phyloP scores from a whole-genome alignment of 169 alveolate genomes.

The Eimeria brunetti region DNA sequence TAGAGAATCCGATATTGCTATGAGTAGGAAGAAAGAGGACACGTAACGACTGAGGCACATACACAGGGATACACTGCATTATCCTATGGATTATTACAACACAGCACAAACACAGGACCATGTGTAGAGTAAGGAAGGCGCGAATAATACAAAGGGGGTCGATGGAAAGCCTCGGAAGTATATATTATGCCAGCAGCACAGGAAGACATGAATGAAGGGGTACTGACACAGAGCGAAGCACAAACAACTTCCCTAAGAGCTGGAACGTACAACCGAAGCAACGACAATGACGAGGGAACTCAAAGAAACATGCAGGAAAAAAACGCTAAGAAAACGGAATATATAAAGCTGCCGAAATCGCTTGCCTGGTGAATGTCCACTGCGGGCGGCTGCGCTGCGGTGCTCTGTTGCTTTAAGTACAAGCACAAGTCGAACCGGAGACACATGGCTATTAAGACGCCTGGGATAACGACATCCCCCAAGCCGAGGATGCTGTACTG shows the following conservation, averaged over 20 bases:
- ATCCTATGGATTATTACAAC: no score
- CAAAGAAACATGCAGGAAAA: neutral
- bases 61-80: neutral
- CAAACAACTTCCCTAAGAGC: neutral
- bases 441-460: constrained; percentile 93
- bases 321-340: neutral
- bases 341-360: neutral
- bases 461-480: constrained; percentile 97
- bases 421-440: constrained; percentile 89
- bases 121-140: no score
- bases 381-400: constrained; percentile 15
- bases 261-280: neutral
- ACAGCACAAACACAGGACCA: no score
- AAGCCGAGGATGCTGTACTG: constrained; percentile 94
- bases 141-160: no score
- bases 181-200: no score
- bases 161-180: no score
- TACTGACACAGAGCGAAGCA: neutral
- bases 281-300: neutral
- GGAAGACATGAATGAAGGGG: constrained; percentile 12
- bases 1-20: neutral
- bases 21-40: neutral
- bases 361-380: constrained; percentile 75
- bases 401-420: constrained; percentile 45
- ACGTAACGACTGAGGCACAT: neutral